Evolutionary conservation across 2,329 filamentous ascomycete species (phyloP).

Genomic region (Alternaria novae-zelandiae): DNA sequence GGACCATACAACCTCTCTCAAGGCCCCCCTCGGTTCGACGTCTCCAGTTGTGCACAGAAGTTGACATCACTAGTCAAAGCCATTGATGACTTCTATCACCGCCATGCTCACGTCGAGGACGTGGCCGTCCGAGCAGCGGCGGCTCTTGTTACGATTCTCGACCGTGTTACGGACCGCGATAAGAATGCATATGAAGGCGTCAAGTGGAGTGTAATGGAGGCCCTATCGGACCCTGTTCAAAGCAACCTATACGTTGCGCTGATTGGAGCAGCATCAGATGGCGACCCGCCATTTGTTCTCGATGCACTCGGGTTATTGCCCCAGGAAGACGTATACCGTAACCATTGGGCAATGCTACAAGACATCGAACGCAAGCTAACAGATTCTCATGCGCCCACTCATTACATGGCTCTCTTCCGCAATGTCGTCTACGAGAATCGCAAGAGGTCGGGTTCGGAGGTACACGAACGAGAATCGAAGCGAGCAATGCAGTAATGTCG

Average conservation of each 20-base stretch:
- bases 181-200: constrained; percentile 40
- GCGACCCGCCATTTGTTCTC: constrained; percentile 36
- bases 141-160: constrained; percentile 41
- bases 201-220: constrained; percentile 34
- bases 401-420: constrained; percentile 35
- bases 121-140: constrained; percentile 36
- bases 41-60: constrained; percentile 39
- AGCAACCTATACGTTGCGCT: constrained; percentile 44
- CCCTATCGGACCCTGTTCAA: constrained; percentile 30
- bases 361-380: constrained; percentile 36
- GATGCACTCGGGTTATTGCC: constrained; percentile 36
- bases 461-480: constrained; percentile 38
- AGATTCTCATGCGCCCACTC: constrained; percentile 27
- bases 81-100: constrained; percentile 36
- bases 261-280: constrained; percentile 28
- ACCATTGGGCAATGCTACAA: constrained; percentile 37
- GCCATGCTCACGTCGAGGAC: constrained; percentile 30
- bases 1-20: constrained; percentile 33
- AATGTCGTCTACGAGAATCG: constrained; percentile 37
- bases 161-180: constrained; percentile 41
- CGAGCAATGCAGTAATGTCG: constrained; percentile 31
- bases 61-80: constrained; percentile 34
- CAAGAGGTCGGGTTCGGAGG: constrained; percentile 41
- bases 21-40: constrained; percentile 32
- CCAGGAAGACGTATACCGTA: constrained; percentile 39